phyloP scores from a whole-genome alignment of 2,329 filamentous ascomycete species.

The Colletotrichum truncatum region DNA sequence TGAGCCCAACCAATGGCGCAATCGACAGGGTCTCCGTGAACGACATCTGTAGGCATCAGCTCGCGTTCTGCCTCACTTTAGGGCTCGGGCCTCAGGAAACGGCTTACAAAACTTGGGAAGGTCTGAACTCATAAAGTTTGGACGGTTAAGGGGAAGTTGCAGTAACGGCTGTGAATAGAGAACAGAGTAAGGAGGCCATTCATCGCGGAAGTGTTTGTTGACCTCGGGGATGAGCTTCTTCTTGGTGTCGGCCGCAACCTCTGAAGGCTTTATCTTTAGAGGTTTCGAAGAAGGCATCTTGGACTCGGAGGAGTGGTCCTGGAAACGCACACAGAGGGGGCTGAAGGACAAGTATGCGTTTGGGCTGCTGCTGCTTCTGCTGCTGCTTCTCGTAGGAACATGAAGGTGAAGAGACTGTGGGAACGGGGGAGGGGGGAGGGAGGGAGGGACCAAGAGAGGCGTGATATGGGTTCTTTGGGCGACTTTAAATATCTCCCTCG shows the following conservation, averaged over 20 bases:
- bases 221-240: constrained; percentile 74
- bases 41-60: constrained; percentile 35
- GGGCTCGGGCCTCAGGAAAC: no score
- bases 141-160: constrained; percentile 53
- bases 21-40: constrained; percentile 9
- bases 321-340: neutral
- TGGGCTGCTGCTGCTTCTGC: neutral
- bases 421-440: neutral
- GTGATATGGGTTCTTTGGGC: neutral
- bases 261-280: constrained; percentile 70
- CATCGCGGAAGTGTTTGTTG: constrained; percentile 61
- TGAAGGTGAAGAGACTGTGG: no score
- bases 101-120: constrained; percentile 29
- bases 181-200: constrained; percentile 67
- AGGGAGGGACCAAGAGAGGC: neutral
- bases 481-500: constrained; percentile 23
- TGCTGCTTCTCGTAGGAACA: no score
- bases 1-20: constrained; percentile 24
- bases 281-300: constrained; percentile 40
- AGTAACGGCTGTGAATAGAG: constrained; percentile 62
- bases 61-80: neutral
- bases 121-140: constrained; percentile 23
- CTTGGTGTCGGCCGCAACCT: constrained; percentile 80
- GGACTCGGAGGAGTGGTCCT: neutral
- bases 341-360: neutral